phyloP scores from a whole-genome alignment of 2,329 filamentous ascomycete genomes.

The Ophiosphaerella narmari region DNA sequence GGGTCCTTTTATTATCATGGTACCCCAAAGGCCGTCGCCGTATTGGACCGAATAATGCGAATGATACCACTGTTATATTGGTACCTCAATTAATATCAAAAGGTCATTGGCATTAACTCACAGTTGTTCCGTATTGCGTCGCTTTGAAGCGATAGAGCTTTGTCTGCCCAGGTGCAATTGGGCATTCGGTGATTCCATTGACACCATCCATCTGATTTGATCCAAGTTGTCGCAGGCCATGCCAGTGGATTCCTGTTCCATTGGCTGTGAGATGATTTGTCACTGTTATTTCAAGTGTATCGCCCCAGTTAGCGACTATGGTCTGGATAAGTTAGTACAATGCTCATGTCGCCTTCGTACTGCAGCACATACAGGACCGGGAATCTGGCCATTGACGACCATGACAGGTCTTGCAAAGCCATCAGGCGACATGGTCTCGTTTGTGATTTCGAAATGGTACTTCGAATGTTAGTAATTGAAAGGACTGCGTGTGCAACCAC shows the following conservation, averaged over 20 bases:
- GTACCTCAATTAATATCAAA: constrained; percentile 33
- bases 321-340: constrained; percentile 40
- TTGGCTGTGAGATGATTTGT: constrained; percentile 47
- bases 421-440: constrained; percentile 52
- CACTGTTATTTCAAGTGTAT: constrained; percentile 46
- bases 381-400: constrained; percentile 54
- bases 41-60: constrained; percentile 50
- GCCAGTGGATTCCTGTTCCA: constrained; percentile 59
- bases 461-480: constrained; percentile 20
- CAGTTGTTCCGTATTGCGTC: constrained; percentile 43
- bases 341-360: background rate
- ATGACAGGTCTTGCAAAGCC: constrained; percentile 49
- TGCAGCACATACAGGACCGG: constrained; percentile 50
- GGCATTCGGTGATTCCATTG: constrained; percentile 65
- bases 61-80: constrained; percentile 53
- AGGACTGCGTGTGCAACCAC: background rate
- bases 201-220: constrained; percentile 52
- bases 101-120: constrained; percentile 7
- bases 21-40: constrained; percentile 49
- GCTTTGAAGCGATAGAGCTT: constrained; percentile 42
- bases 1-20: constrained; percentile 50
- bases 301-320: constrained; percentile 50
- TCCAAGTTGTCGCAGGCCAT: constrained; percentile 53
- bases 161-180: constrained; percentile 63
- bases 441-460: constrained; percentile 52